Base-by-base conservation (phyloP, 805 yeast genomes). In the Candida gorgasii region DNA sequence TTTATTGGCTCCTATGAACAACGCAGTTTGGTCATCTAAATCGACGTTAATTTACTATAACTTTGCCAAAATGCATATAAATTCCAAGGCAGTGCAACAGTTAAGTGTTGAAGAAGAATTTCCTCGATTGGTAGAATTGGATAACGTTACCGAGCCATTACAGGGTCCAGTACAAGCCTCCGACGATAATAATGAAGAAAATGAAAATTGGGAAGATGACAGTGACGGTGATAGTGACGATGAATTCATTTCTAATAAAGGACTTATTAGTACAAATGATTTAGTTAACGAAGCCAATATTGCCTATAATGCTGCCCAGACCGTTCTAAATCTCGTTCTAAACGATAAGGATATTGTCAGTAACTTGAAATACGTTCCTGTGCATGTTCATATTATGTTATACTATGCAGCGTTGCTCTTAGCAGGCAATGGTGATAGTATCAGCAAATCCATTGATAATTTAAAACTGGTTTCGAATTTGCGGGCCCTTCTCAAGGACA, bases 41-140 rank as follows among this genome's bases (percentile, higher is more conserved):
- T 80, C 86, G 1, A 82, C 88, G 0, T 64, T 83, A 45, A 77
- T 83, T 32, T 84, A 83, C 54, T 83, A 83, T 54, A 82, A 83
- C 53, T 83, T 82, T 67, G 89, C 89, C 24, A 80, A 82, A 53
- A 80, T 83, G 85, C 84, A 82, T 55, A 78, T 83, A 23, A 83
- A 83, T 55, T 80, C 77, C 13, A 43, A 65, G 4, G 75, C 77
- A 2, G 76, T 77, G 5, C 56, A 80, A 24, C 66, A 64, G 28
- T 58, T 75, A 12, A 74, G 60, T 30, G 35, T 16, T 1, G 67
- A 49, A 8, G 44, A 47, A 9, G 49, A 55, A 38, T 52, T 69
- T 12, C 75, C 75, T 0, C 65, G 60, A 30, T 63, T 72, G 65
- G 52, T 61, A 15, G 51, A 53, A 26, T 27, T 44, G 18, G 9